Conservation (phyloP, 345 rosid genomes). For the Gossypium rotundifolium region DNA sequence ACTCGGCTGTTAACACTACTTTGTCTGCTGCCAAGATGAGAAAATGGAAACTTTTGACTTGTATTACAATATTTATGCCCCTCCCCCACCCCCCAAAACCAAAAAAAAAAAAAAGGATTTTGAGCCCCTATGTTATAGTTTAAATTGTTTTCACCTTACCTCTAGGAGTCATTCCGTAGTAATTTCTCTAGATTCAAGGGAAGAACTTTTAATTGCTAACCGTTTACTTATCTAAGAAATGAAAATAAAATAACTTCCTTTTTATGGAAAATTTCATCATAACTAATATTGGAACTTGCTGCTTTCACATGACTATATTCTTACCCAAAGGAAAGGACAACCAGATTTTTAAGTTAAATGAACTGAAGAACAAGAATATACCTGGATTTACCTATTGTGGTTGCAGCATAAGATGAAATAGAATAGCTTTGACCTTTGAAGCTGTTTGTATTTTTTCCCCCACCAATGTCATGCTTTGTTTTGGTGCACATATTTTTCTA, state of each 20-base stretch:
- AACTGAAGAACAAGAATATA: background rate
- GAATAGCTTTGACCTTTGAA: background rate
- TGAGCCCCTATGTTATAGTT: background rate
- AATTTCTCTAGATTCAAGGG: background rate
- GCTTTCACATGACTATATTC: background rate
- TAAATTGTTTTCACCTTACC: background rate
- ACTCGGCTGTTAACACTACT: background rate
- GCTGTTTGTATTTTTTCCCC: background rate
- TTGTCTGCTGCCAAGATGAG: background rate
- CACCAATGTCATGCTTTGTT: background rate
- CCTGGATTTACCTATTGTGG: background rate
- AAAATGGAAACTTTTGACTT: background rate
- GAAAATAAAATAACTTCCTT: background rate
- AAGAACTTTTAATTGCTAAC: background rate
- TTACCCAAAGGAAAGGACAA: no score
- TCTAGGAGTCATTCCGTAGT: background rate
- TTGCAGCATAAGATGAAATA: background rate
- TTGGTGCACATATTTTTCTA: background rate
- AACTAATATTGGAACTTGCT: background rate
- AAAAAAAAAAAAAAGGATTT: no score
- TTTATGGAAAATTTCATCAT: background rate
- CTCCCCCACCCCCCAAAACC: no score
- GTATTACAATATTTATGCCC: no score
- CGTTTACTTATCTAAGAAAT: background rate
- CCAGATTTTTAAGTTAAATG: background rate